Conservation (phyloP, 1,284 basidiomycete genomes). For the Ceratorhiza oryzae-sativae region DNA sequence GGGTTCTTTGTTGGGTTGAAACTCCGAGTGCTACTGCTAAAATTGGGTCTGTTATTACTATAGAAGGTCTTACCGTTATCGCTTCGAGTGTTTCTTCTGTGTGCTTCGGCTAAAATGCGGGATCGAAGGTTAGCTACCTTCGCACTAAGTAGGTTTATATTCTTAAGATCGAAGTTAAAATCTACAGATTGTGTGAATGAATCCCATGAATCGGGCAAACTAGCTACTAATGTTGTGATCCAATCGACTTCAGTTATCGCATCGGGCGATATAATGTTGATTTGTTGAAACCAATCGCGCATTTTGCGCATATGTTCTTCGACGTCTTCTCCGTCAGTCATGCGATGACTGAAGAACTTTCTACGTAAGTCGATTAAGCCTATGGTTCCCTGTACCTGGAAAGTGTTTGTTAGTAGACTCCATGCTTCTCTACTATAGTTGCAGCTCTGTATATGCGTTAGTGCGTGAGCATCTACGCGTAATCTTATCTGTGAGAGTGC, state of each 20-base stretch:
- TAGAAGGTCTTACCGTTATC: neutral
- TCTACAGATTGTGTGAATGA: constrained; percentile 4
- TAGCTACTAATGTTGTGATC: constrained; percentile 9
- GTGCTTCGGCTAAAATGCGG: constrained; percentile 4
- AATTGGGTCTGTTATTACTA: too few relatives aligned
- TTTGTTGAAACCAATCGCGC: constrained; percentile 9
- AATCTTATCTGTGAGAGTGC: constrained; percentile 1
- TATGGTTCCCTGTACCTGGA: neutral
- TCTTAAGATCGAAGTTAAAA: neutral
- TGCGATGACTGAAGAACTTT: constrained; percentile 12
- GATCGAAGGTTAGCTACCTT: neutral
- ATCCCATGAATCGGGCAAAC: neutral
- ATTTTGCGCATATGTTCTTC: constrained; percentile 1
- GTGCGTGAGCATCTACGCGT: neutral
- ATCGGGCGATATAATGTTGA: neutral
- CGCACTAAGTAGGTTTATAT: neutral
- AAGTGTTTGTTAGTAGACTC: neutral
- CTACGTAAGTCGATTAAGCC: constrained; percentile 9
- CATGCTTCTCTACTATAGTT: neutral
- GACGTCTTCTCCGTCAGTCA: constrained; percentile 3
- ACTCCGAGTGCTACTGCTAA: too few relatives aligned
- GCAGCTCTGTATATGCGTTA: constrained; percentile 16
- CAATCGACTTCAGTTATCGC: neutral
- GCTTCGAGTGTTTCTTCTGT: neutral
- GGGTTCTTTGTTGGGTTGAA: too few relatives aligned